These are phyloP conservation scores for Termitomyces sp. DNA, from an alignment of 768 basidiomycete genomes.

Conservation along the genomic window DNA sequence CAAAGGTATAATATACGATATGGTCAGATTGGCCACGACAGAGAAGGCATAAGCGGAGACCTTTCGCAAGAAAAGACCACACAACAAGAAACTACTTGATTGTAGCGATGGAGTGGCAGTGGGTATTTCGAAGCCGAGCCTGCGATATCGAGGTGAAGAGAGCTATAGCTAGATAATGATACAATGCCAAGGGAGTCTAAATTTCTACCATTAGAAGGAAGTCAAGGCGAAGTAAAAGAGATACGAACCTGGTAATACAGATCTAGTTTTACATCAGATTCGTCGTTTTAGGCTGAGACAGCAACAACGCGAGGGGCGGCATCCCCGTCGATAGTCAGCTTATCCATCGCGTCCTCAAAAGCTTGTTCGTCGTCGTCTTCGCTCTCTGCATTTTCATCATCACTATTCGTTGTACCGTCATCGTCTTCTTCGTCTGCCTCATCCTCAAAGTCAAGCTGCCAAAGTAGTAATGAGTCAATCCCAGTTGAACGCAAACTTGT, in stretches of 20 bases:
- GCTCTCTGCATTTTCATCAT: slow-evolving; percentile 35
- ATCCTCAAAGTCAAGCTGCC: slow-evolving; percentile 80
- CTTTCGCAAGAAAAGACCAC: too few species aligned
- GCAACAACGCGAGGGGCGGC: slow-evolving; percentile 15
- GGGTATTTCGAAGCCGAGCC: neutral
- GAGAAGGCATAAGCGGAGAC: too few species aligned
- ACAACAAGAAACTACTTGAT: neutral
- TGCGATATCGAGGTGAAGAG: neutral
- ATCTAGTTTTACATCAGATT: slow-evolving; percentile 2
- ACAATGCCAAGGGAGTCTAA: neutral
- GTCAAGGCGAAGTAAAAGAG: neutral
- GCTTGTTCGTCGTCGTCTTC: slow-evolving; percentile 37
- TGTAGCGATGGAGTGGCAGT: neutral
- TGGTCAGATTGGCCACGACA: neutral
- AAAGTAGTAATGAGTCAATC: slow-evolving; percentile 2
- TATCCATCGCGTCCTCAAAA: slow-evolving; percentile 67
- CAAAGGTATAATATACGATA: neutral
- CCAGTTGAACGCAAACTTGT: slow-evolving; percentile 5
- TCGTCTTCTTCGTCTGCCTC: slow-evolving; percentile 55
- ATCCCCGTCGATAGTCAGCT: slow-evolving; percentile 42
- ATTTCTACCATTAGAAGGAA: neutral
- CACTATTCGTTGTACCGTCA: slow-evolving; percentile 34
- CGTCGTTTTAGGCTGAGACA: slow-evolving; percentile 19
- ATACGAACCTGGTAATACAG: slow-evolving; percentile 11
- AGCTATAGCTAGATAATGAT: neutral